Percentiles rank a stretch among this genome's conserved stretches.
Evolutionary conservation across 345 rosid genomes (phyloP).

Genomic region (Euphorbia lathyris): DNA sequence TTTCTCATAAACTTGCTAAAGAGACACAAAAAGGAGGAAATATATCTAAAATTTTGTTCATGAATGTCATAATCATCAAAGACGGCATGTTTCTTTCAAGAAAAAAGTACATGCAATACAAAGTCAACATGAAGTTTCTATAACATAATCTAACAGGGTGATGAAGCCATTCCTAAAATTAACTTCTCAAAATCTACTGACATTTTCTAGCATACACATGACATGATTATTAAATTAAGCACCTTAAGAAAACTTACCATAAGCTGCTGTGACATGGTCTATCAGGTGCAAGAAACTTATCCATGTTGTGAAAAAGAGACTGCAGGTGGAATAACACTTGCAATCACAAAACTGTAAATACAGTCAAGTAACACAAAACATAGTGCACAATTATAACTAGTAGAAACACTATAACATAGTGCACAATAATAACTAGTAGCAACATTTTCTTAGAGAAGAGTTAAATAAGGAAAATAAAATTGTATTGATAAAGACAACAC

Average conservation of each 20-base stretch:
- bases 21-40: background rate
- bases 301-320: constrained; percentile 77
- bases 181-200: background rate
- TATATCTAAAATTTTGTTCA: background rate
- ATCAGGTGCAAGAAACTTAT: constrained; percentile 78
- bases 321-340: constrained; percentile 36
- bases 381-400: background rate
- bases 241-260: constrained; percentile 49
- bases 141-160: background rate
- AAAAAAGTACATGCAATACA: background rate
- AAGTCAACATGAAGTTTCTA: background rate
- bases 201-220: background rate
- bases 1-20: background rate
- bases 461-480: background rate
- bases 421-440: background rate
- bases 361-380: background rate
- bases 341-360: constrained; percentile 7
- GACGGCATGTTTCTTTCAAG: background rate
- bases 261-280: constrained; percentile 87
- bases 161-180: background rate
- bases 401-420: background rate
- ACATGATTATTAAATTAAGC: background rate
- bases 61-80: background rate
- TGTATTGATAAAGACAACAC: background rate
- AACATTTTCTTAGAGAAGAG: background rate